Base-by-base conservation (phyloP, 1,139 yeast species). In the Zygoascus hellenicus region DNA sequence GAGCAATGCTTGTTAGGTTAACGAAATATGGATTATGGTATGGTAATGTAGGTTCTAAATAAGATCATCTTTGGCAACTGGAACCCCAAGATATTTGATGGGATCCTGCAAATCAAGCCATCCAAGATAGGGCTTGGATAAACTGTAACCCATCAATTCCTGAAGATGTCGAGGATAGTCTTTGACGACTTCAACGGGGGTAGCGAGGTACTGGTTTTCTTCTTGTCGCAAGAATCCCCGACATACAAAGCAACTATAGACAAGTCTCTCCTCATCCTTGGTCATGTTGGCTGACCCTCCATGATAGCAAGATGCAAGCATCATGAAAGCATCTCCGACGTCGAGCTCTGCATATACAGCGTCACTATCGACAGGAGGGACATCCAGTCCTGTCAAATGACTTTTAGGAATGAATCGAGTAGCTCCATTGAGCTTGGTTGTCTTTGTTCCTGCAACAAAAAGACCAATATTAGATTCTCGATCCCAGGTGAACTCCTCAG, bases 271-370 rank as follows among this genome's bases (percentile, higher is more conserved):
- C 35, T 48, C 48, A 33, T 48, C 46, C 14, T 33, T n/a, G 28
- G 50, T 48, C 11, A 14, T 39, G 22, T 48, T 48, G 3, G 50
- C 50, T 11, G 45, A 33, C 2, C 50, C 48, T 7, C 50, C 50
- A 41, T 48, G 50, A 26, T 48, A 48, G 37, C 50, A 47, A 4
- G 50, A 47, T 28, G 40, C 50, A n/a, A 47, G 36, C 50, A 47
- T 47, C 13, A 47, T 35, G 36, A 47, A 47, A 16, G 48, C 50
- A 35, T 47, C 50, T 2, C 50, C 50, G n/a, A 30, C 22, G 2
- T 47, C 45, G 5, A 47, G 28, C 28, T 38, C 48, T 4, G 50
- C 50, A 40, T 44, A 40, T n/a, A 19, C 44, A 15, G 42, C 33
- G 10, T 32, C 16, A 2, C 14, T 33, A 11, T 48, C 45, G 15